These are phyloP conservation scores for Mollisiaceae sp. DNA, from an alignment of 2,329 filamentous ascomycete genomes.

Conservation along the genomic window DNA sequence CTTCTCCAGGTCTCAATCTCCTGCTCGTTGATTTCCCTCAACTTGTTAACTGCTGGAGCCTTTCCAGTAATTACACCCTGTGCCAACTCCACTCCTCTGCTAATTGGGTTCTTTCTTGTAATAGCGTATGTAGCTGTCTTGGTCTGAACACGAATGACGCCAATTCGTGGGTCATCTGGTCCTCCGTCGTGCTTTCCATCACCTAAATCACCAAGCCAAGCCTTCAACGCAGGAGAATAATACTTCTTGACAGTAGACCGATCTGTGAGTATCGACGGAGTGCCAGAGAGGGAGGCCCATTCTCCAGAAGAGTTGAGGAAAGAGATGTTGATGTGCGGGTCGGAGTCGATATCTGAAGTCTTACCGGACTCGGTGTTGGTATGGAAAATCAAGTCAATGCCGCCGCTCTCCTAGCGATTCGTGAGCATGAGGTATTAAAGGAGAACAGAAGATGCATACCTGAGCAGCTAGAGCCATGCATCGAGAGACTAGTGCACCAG, in stretches of 20 bases:
- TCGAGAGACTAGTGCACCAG: slow-evolving; percentile 74
- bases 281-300: slow-evolving; percentile 87
- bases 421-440: slow-evolving; percentile 15
- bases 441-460: slow-evolving; percentile 52
- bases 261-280: slow-evolving; percentile 71
- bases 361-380: slow-evolving; percentile 91
- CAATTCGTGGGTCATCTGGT: slow-evolving; percentile 80
- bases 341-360: slow-evolving; percentile 76
- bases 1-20: slow-evolving; percentile 68
- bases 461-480: slow-evolving; percentile 85
- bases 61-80: slow-evolving; percentile 77
- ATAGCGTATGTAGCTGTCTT: slow-evolving; percentile 75
- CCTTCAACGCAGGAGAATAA: slow-evolving; percentile 76
- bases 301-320: slow-evolving; percentile 79
- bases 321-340: slow-evolving; percentile 79
- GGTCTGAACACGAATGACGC: slow-evolving; percentile 77
- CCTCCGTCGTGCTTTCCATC: slow-evolving; percentile 85
- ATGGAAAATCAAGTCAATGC: slow-evolving; percentile 86
- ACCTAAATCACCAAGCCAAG: slow-evolving; percentile 85
- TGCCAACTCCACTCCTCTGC: slow-evolving; percentile 71
- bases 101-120: slow-evolving; percentile 64
- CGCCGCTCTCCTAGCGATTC: slow-evolving; percentile 68
- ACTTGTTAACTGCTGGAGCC: slow-evolving; percentile 72
- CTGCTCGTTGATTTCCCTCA: slow-evolving; percentile 72
- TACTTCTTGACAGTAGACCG: slow-evolving; percentile 72